Evolutionary conservation across 2,329 filamentous ascomycete genomes (phyloP).

Genomic region (Rasamsonia emersonii): DNA sequence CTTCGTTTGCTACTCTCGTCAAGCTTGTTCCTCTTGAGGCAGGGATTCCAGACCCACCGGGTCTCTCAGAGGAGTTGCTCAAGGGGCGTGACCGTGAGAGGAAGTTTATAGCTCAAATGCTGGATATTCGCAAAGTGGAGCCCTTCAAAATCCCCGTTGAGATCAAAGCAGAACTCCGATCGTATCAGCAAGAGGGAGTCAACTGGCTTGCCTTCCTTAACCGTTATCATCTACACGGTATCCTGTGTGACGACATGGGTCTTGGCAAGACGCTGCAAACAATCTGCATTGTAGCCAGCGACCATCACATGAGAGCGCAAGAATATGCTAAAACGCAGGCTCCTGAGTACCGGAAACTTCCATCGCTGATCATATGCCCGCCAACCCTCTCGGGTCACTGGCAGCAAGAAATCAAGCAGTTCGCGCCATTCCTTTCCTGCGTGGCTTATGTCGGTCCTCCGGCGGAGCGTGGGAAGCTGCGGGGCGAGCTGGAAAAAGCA

Average conservation of each 20-base stretch:
- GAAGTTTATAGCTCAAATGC: conserved; percentile 91
- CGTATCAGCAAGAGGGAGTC: conserved; percentile 96
- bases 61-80: conserved; percentile 77
- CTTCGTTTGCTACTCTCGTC: conserved; percentile 91
- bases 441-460: conserved; percentile 89
- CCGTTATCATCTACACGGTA: conserved; percentile 93
- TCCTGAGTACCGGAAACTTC: conserved; percentile 67
- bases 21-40: conserved; percentile 96
- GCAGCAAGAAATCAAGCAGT: conserved; percentile 95
- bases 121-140: conserved; percentile 96
- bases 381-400: conserved; percentile 95
- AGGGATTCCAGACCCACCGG: conserved; percentile 92
- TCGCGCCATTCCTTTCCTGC: conserved; percentile 85
- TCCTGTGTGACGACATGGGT: conserved; percentile 98
- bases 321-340: conserved; percentile 78
- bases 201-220: conserved; percentile 99
- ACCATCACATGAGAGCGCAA: conserved; percentile 87
- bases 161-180: conserved; percentile 92
- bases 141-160: conserved; percentile 86
- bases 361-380: conserved; percentile 90
- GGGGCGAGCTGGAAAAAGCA: conserved; percentile 61
- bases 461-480: conserved; percentile 64
- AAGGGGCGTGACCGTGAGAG: conserved; percentile 87
- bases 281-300: conserved; percentile 93
- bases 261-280: conserved; percentile 97